A percentile compares a stretch with the other conserved stretches of the same genome.
Evolutionary conservation across 1,139 yeast species (phyloP).

Genomic region (Suhomyces ambrosiae): DNA sequence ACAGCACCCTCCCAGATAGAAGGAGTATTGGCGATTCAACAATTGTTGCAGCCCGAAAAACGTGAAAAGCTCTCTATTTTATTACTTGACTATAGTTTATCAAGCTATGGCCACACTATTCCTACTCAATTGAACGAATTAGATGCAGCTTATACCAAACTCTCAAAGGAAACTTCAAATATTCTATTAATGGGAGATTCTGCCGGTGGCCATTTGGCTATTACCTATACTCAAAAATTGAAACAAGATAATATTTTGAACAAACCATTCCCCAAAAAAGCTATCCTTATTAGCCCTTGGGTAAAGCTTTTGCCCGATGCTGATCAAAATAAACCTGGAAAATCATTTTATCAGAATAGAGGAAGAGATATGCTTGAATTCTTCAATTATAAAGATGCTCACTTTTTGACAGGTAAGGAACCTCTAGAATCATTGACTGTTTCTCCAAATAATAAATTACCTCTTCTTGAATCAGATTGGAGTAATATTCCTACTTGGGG

Average conservation of each 20-base stretch:
- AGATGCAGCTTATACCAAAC: constrained; percentile 30
- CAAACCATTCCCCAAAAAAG: constrained; percentile 32
- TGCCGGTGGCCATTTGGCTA: constrained; percentile 44
- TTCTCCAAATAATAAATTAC: constrained; percentile 24
- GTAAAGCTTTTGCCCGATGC: constrained; percentile 24
- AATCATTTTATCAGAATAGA: constrained; percentile 39
- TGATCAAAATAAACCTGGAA: constrained; percentile 26
- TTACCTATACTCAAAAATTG: constrained; percentile 33
- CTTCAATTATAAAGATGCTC: constrained; percentile 38
- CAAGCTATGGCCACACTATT: constrained; percentile 31
- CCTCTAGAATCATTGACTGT: constrained; percentile 18
- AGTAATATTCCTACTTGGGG: constrained; percentile 34
- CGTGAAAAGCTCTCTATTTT: constrained; percentile 33
- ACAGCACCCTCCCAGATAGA: constrained; percentile 38
- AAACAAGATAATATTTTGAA: constrained; percentile 12
- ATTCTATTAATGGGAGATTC: constrained; percentile 43
- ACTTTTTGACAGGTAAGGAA: constrained; percentile 22
- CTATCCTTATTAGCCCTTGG: constrained; percentile 47
- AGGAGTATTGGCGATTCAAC: constrained; percentile 32
- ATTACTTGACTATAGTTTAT: constrained; percentile 43
- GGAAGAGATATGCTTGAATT: constrained; percentile 36
- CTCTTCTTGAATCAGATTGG: constrained; percentile 32
- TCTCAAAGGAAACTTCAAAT: constrained; percentile 32
- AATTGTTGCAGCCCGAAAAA: constrained; percentile 30
- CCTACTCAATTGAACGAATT: constrained; percentile 43